A percentile compares a stretch with the other conserved stretches of the same genome.
Evolutionary conservation across 2,329 filamentous ascomycete species (phyloP).

Genomic region (Orbilia ellipsospora): DNA sequence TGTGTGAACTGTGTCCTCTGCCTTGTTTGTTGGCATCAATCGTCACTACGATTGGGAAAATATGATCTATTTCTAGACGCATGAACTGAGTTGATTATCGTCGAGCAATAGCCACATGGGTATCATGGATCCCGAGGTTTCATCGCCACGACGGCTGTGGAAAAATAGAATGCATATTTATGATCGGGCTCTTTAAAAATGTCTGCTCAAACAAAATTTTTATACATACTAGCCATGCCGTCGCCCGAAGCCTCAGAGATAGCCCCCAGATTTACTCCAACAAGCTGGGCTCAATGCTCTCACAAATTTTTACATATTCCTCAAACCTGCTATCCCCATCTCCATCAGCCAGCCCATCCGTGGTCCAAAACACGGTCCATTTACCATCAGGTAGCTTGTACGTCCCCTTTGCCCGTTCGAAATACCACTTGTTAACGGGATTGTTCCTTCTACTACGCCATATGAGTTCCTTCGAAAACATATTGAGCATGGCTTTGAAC

Average conservation of each 20-base stretch:
- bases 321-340: slow-evolving; percentile 63
- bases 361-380: slow-evolving; percentile 99
- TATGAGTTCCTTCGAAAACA: slow-evolving; percentile 83
- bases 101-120: neutral
- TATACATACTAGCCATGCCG: neutral
- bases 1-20: no score
- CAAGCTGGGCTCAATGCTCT: slow-evolving; percentile 66
- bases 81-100: neutral
- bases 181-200: neutral
- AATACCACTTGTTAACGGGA: slow-evolving; percentile 99
- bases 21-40: no score
- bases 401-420: slow-evolving; percentile 85
- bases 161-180: neutral
- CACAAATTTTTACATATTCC: slow-evolving; percentile 67
- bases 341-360: slow-evolving; percentile 69
- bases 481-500: slow-evolving; percentile 94
- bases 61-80: no score
- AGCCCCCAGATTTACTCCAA: slow-evolving; percentile 59
- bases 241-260: no score
- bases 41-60: no score
- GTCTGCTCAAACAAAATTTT: neutral
- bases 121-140: no score
- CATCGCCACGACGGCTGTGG: neutral
- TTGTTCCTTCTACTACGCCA: slow-evolving; percentile 92
- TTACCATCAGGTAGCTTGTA: slow-evolving; percentile 83